Base-by-base conservation (phyloP, 1,284 basidiomycete species). In the Ustilago trichophora region DNA sequence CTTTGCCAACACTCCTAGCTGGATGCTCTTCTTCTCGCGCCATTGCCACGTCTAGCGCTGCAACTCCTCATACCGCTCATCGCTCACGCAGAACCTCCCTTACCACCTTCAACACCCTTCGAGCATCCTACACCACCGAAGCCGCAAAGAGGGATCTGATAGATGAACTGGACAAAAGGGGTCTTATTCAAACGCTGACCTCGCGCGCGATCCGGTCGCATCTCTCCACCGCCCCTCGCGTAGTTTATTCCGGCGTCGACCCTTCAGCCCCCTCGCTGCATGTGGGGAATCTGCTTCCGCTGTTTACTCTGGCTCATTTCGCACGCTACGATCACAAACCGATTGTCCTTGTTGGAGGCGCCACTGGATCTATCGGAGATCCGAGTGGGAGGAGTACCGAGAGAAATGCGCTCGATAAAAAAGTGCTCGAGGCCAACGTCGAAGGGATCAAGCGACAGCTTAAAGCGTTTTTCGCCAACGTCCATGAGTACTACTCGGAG, bases 351-450 rank as follows among this genome's bases (percentile, higher is more conserved):
- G 55, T 97, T 80, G 95, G 95, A 29, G 94, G 94, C 0, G 95
- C 93, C 2, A 98, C 96, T 0, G 96, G 93, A 3, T 87, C 90
- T n/a, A 90, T 99, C 27, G 96, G 96, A 7, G 96, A 99, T 80
- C 96, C 96, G 2, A 93, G 92, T 0, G 96, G 96, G 1, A 86
- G 94, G 25, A 86, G 87, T 2, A 88, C 88, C 0, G 96, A 97
- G 81, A 88, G 96, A 15, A 87, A 88, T 50, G 85, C 88, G 1
- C 87, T 92, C 6, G 85, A 87, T 34, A 79, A 82, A 9, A 82
- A 85, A 3, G 85, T 87, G 34, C 87, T 94, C 2, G 84, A 87
- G 27, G 64, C 83, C 38, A 98, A 98, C 76, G 88, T 91, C 33
- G 62, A 75, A 1, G 85, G 85, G 8, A 88, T 99, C 47, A 86